Percentiles rank a stretch among this genome's conserved stretches.
phyloP scores from a whole-genome alignment of 345 rosid genomes.

The Linum trigynum region DNA sequence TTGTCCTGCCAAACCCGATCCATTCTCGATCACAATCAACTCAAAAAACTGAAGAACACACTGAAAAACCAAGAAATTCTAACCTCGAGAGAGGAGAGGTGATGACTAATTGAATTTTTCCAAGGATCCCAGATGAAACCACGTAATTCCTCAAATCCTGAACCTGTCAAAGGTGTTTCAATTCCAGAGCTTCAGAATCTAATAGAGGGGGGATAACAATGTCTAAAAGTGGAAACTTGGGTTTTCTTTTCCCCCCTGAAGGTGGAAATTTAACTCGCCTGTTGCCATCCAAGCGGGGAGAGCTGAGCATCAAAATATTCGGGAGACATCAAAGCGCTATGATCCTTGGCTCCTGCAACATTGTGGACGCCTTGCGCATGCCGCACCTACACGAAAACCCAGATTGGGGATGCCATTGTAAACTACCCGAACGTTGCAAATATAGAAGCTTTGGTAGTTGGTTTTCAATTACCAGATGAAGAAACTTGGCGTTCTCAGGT shows the following conservation, averaged over 20 bases:
- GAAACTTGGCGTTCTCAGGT: neutral
- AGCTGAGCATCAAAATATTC: slow-evolving; percentile 55
- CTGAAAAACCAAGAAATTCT: slow-evolving; percentile 18
- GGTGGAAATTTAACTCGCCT: slow-evolving; percentile 21
- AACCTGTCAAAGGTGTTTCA: slow-evolving; percentile 22
- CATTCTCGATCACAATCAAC: neutral
- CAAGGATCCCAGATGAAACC: slow-evolving; percentile 22
- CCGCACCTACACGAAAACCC: slow-evolving; percentile 37
- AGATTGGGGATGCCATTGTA: neutral
- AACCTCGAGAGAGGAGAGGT: slow-evolving; percentile 60
- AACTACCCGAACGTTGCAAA: neutral
- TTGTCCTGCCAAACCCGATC: slow-evolving; percentile 32
- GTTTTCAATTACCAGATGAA: neutral
- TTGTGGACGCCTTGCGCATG: slow-evolving; percentile 70
- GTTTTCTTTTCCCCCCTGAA: too few species aligned
- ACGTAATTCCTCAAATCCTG: slow-evolving; percentile 28
- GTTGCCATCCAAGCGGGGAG: slow-evolving; percentile 46
- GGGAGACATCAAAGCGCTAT: slow-evolving; percentile 31
- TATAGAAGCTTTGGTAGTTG: neutral
- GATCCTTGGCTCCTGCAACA: slow-evolving; percentile 39
- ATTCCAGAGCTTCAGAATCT: neutral
- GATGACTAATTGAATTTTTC: slow-evolving; percentile 42
- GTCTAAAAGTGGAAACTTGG: neutral
- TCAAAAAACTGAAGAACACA: neutral
- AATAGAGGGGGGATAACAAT: neutral